Conservation (phyloP, 179 eudicot genomes). For the Corrigiola litoralis region DNA sequence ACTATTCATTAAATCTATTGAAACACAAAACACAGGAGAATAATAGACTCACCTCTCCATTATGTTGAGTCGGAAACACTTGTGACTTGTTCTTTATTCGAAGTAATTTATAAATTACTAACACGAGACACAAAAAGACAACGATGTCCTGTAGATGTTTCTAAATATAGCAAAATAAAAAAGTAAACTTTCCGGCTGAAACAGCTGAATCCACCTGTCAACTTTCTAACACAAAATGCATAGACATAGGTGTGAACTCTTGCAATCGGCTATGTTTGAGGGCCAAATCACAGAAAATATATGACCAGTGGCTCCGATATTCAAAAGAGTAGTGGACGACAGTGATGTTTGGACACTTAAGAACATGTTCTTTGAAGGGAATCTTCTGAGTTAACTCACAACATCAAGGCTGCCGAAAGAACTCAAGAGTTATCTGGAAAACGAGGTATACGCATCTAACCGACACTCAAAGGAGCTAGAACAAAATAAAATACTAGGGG, state of each 20-base stretch:
- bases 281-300: constrained; percentile 37
- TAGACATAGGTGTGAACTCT: constrained; percentile 25
- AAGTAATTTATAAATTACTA: constrained; percentile 21
- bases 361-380: constrained; percentile 39
- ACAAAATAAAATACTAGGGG: constrained; percentile 29
- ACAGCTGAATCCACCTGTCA: constrained; percentile 44
- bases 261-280: constrained; percentile 32
- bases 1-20: background rate
- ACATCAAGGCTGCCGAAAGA: constrained; percentile 26
- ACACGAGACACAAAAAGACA: constrained; percentile 19
- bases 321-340: constrained; percentile 25
- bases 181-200: constrained; percentile 33
- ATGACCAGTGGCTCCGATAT: constrained; percentile 25
- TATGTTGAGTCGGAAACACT: constrained; percentile 23
- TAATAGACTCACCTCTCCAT: constrained; percentile 73
- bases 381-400: constrained; percentile 16
- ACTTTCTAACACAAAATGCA: constrained; percentile 26
- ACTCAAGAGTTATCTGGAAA: constrained; percentile 31
- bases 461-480: constrained; percentile 36
- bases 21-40: background rate
- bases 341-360: constrained; percentile 26
- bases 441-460: constrained; percentile 30
- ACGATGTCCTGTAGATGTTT: constrained; percentile 26
- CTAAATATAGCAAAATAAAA: constrained; percentile 29
- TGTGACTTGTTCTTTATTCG: constrained; percentile 40